Evolutionary conservation across 176 grass and related monocot species (phyloP).

Genomic region (Lolium perenne): DNA sequence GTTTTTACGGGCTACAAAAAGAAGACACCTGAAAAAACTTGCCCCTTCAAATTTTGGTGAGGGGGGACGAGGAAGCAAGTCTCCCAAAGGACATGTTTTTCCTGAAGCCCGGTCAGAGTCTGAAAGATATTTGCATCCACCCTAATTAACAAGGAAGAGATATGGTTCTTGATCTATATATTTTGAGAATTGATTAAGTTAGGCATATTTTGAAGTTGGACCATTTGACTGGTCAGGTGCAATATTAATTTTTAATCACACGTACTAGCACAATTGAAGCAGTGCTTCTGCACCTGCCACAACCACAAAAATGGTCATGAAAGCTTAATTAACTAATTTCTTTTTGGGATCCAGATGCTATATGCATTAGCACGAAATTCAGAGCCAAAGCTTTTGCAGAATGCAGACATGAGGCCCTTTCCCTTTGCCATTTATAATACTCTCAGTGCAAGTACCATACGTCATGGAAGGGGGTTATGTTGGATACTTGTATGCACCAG

Average conservation of each 20-base stretch:
- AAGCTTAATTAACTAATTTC: neutral
- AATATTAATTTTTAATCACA: neutral
- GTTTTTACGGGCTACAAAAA: too few relatives aligned
- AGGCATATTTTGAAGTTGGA: neutral
- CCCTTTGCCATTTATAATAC: conserved; percentile 3
- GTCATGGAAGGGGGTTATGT: neutral
- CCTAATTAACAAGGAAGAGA: neutral
- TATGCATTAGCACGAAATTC: conserved; percentile 5
- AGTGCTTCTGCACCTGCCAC: neutral
- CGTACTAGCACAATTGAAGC: neutral
- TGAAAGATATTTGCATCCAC: conserved; percentile 9
- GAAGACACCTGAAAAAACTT: too few relatives aligned
- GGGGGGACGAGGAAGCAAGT: too few relatives aligned
- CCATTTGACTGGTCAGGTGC: neutral
- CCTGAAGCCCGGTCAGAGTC: neutral
- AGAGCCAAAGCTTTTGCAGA: conserved; percentile 30
- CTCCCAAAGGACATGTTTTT: neutral
- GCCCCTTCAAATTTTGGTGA: too few relatives aligned
- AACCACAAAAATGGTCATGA: neutral
- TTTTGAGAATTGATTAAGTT: neutral
- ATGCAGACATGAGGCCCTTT: neutral
- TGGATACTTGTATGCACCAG: conserved; percentile 35
- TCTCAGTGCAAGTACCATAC: neutral
- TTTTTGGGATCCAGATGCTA: conserved; percentile 9
- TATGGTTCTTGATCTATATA: neutral